A percentile compares a stretch with the other conserved stretches of the same genome.
Evolutionary conservation across 768 basidiomycete species (phyloP).

Genomic region (Neoboletus brunneissimus): DNA sequence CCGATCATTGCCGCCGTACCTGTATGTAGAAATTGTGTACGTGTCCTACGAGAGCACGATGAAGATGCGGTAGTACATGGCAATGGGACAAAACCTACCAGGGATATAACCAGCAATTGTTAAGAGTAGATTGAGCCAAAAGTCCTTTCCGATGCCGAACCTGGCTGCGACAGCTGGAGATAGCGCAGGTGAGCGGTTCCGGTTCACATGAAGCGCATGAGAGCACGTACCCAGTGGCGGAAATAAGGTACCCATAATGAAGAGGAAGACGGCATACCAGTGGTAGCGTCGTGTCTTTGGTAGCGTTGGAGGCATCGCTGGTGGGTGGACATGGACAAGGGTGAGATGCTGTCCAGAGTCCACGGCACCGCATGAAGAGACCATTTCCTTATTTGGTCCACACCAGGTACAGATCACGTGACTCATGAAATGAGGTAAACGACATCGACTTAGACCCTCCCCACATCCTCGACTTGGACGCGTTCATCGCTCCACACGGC

Average conservation of each 20-base stretch:
- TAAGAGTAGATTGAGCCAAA: constrained; percentile 84
- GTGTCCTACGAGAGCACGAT: constrained; percentile 53
- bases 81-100: constrained; percentile 40
- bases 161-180: constrained; percentile 82
- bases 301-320: constrained; percentile 45
- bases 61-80: neutral
- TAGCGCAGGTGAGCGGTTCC: constrained; percentile 1
- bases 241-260: constrained; percentile 85
- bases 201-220: neutral
- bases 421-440: constrained; percentile 29
- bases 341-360: neutral
- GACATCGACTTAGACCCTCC: neutral
- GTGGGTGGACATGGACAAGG: constrained; percentile 5
- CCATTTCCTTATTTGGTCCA: constrained; percentile 4
- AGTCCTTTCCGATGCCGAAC: constrained; percentile 88
- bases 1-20: constrained; percentile 36
- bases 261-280: constrained; percentile 77
- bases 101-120: constrained; percentile 93
- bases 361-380: neutral
- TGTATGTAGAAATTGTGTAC: constrained; percentile 93
- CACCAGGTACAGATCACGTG: constrained; percentile 21
- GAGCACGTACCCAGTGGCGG: constrained; percentile 76
- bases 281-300: constrained; percentile 65
- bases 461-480: constrained; percentile 17
- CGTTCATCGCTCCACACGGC: constrained; percentile 20